These are phyloP conservation scores for Arxiozyma telluris DNA, from an alignment of 1,139 yeast genomes.

Conservation along the genomic window DNA sequence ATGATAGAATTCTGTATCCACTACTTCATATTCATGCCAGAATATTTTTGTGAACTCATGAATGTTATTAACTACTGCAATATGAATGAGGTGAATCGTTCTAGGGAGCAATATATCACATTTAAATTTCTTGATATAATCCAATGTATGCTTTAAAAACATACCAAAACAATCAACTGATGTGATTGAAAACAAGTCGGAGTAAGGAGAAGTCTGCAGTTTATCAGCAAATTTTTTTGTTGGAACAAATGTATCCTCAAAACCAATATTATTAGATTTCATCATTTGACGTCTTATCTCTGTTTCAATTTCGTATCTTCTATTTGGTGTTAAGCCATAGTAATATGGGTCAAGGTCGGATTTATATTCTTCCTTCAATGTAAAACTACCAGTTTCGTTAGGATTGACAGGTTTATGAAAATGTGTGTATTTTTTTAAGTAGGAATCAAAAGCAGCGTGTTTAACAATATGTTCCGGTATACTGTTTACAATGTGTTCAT, in stretches of 20 bases:
- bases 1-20: constrained; percentile 35
- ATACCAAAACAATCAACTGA: constrained; percentile 44
- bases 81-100: constrained; percentile 60
- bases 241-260: constrained; percentile 41
- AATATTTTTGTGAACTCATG: constrained; percentile 24
- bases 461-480: constrained; percentile 69
- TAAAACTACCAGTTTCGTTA: constrained; percentile 61
- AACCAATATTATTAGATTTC: constrained; percentile 32
- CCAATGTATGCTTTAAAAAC: constrained; percentile 43
- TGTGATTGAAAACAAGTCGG: constrained; percentile 39
- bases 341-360: constrained; percentile 69
- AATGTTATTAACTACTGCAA: constrained; percentile 35
- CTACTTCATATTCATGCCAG: constrained; percentile 32
- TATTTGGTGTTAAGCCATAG: constrained; percentile 67
- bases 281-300: constrained; percentile 26
- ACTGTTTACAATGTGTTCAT: constrained; percentile 56
- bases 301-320: constrained; percentile 64
- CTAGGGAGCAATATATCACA: constrained; percentile 52
- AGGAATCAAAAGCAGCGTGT: constrained; percentile 67
- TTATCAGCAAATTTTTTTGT: constrained; percentile 35
- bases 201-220: constrained; percentile 34
- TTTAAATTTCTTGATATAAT: constrained; percentile 36
- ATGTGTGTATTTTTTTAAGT: constrained; percentile 50
- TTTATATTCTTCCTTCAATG: constrained; percentile 50
- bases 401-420: constrained; percentile 57